Base-by-base conservation (phyloP, 495 filamentous ascomycete genomes). In the Bryoglossum gracile region DNA sequence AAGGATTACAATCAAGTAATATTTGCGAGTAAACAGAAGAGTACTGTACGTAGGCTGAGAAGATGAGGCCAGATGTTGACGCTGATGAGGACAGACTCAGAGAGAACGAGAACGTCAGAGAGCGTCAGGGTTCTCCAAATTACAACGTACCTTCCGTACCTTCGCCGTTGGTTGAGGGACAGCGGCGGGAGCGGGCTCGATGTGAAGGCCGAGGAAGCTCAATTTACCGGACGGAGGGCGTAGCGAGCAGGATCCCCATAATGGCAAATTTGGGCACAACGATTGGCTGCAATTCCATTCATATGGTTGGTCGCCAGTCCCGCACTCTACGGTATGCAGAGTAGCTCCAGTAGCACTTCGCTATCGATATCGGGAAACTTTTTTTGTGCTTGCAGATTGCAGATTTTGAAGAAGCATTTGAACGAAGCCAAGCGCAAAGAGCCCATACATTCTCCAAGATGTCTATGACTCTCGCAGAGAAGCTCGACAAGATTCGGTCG, bases 401-500 rank as follows among this genome's bases (percentile, higher is more conserved):
- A n/a, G n/a, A n/a, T n/a, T n/a, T n/a, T n/a, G n/a, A n/a, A n/a
- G n/a, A n/a, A n/a, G n/a, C n/a, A n/a, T n/a, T n/a, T n/a, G n/a
- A n/a, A 45, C 26, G 14, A 33, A 52, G 47, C 51, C 35, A 19
- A 52, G 56, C 56, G 52, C 56, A 54, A 46, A 52, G 52, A 55
- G 51, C 56, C 39, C 40, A 49, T 51, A 48, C n/a, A 36, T 32
- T 48, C 36, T 18, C 48, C 64, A 74, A 71, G 63, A 79, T 86
- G 78, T 85, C 88, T n/a, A n/a, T n/a, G n/a, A n/a, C n/a, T 64
- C 71, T 96, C 54, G 77, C 80, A 58, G 91, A 91, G 71, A 94
- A 86, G 74, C 77, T 98, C 59, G 86, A 91, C 65, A 95, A 89
- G 75, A 95, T 97, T 62, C 84, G 92, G 67, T 89, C 86, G 65